These are phyloP conservation scores for Torrubiellomyces zombiae DNA, from an alignment of 2,329 filamentous ascomycete genomes.

Conservation along the genomic window DNA sequence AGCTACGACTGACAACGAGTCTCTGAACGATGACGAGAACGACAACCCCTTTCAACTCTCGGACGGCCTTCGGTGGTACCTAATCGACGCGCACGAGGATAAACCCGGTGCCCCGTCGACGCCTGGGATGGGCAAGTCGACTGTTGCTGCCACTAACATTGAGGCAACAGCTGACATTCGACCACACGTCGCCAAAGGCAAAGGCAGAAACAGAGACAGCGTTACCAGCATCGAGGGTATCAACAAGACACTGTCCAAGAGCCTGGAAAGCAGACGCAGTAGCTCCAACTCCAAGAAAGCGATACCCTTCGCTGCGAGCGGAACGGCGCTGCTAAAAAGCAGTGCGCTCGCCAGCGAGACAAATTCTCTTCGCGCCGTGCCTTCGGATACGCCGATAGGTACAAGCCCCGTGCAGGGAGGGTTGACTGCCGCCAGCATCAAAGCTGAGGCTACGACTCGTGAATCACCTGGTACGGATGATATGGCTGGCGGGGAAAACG, in stretches of 20 bases:
- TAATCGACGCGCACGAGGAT: constrained; percentile 86
- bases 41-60: constrained; percentile 96
- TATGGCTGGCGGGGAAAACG: constrained; percentile 2
- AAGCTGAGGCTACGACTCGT: constrained; percentile 6
- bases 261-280: constrained; percentile 77
- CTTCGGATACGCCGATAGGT: constrained; percentile 23
- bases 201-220: constrained; percentile 26
- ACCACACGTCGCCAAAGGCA: constrained; percentile 27
- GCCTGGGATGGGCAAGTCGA: constrained; percentile 79
- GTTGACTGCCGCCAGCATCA: constrained; percentile 9
- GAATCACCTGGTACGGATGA: constrained; percentile 4
- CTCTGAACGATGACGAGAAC: constrained; percentile 51
- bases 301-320: constrained; percentile 31
- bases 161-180: constrained; percentile 66
- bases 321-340: constrained; percentile 27
- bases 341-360: constrained; percentile 40
- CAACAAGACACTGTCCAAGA: constrained; percentile 68
- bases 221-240: constrained; percentile 51
- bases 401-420: constrained; percentile 24
- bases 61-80: constrained; percentile 88
- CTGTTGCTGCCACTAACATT: constrained; percentile 73
- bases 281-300: constrained; percentile 75
- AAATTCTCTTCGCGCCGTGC: constrained; percentile 35
- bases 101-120: constrained; percentile 85
- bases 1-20: constrained; percentile 29